Evolutionary conservation across 2,329 filamentous ascomycete genomes (phyloP).

Genomic region (Arthroderma uncinatum): DNA sequence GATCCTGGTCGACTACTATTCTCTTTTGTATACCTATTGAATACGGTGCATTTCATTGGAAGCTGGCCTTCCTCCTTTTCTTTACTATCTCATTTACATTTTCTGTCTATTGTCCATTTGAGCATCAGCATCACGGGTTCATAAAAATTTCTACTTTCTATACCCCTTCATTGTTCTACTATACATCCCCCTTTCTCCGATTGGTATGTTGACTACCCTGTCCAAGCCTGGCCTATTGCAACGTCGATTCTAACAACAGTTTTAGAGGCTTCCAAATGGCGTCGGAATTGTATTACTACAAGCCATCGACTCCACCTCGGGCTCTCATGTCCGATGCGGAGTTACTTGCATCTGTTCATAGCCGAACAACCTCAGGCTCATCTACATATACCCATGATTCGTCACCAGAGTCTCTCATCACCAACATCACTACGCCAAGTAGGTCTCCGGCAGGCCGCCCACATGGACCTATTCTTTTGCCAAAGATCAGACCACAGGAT

Average conservation of each 20-base stretch:
- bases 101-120: not conserved
- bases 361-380: slow-evolving; percentile 53
- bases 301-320: slow-evolving; percentile 36
- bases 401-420: slow-evolving; percentile 57
- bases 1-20: slow-evolving; percentile 4
- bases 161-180: not conserved
- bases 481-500: slow-evolving; percentile 78
- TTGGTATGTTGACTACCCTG: not conserved
- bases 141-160: not conserved
- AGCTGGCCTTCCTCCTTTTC: slow-evolving; percentile 2
- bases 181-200: not conserved
- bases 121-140: slow-evolving; percentile 1
- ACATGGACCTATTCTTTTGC: slow-evolving; percentile 62
- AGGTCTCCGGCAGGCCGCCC: slow-evolving; percentile 64
- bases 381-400: slow-evolving; percentile 54
- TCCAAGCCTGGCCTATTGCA: not conserved
- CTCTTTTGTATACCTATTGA: slow-evolving; percentile 2
- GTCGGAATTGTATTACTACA: slow-evolving; percentile 33
- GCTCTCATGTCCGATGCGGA: not conserved
- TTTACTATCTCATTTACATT: slow-evolving; percentile 2
- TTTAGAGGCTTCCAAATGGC: slow-evolving; percentile 12
- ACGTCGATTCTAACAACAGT: not conserved
- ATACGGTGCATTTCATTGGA: not conserved
- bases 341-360: slow-evolving; percentile 32
- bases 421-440: slow-evolving; percentile 57